Percentiles rank a stretch among this genome's conserved stretches.
phyloP scores from a whole-genome alignment of 2,329 filamentous ascomycete species.

The Pseudogymnoascus sp. region DNA sequence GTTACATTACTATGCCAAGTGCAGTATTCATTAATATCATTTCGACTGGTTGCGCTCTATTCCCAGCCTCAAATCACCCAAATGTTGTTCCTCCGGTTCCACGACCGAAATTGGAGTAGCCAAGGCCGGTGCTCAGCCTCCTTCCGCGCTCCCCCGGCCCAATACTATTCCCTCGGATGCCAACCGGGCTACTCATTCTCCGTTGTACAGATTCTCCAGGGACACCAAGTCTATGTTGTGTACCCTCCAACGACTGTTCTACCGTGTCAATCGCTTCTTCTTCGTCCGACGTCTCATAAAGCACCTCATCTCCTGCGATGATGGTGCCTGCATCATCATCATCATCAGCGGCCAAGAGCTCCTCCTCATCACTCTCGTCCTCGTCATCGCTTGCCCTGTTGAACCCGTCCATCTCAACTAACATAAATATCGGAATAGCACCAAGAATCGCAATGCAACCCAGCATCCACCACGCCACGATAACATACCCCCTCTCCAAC shows the following conservation, averaged over 20 bases:
- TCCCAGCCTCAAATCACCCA: neutral
- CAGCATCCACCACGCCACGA: slow-evolving; percentile 78
- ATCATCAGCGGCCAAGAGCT: slow-evolving; percentile 13
- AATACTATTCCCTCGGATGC: slow-evolving; percentile 23
- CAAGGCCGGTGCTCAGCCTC: slow-evolving; percentile 28
- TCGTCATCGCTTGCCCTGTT: slow-evolving; percentile 34
- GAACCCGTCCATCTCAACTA: slow-evolving; percentile 68
- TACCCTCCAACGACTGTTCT: slow-evolving; percentile 15
- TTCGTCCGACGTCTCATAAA: slow-evolving; percentile 14
- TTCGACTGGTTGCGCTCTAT: neutral
- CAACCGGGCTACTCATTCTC: slow-evolving; percentile 27
- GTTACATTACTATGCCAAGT: neutral
- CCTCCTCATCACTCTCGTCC: slow-evolving; percentile 26
- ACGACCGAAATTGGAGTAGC: slow-evolving; percentile 25
- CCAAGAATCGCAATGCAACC: slow-evolving; percentile 55
- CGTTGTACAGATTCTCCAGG: slow-evolving; percentile 13
- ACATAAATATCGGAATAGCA: slow-evolving; percentile 64
- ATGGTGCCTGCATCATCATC: slow-evolving; percentile 18
- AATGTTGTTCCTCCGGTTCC: slow-evolving; percentile 29
- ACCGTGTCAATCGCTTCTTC: slow-evolving; percentile 22
- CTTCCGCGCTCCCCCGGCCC: slow-evolving; percentile 25
- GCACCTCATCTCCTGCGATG: slow-evolving; percentile 18
- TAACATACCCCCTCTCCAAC: slow-evolving; percentile 65
- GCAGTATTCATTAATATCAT: neutral
- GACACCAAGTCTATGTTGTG: slow-evolving; percentile 6